Conservation (phyloP, 2,329 filamentous ascomycete species). For the Epichloe glyceriae region DNA sequence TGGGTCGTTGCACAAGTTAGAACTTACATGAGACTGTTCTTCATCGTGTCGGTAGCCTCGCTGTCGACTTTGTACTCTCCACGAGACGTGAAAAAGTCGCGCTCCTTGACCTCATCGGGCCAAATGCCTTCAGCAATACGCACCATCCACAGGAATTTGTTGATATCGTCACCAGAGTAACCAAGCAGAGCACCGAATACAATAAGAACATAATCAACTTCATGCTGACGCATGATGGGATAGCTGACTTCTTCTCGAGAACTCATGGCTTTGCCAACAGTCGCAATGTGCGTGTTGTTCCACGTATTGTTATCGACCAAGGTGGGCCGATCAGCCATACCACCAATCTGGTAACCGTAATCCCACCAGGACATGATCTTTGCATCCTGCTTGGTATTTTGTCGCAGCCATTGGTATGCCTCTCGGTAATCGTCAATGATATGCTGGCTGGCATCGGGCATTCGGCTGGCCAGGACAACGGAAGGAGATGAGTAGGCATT, state of each 20-base stretch:
- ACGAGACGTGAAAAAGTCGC: conserved; percentile 84
- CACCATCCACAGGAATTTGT: conserved; percentile 99
- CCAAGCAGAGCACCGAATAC: conserved; percentile 93
- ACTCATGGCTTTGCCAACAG: conserved; percentile 97
- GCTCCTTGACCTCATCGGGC: conserved; percentile 98
- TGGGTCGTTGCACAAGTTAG: background rate
- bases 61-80: conserved; percentile 93
- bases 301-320: conserved; percentile 99
- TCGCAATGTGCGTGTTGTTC: conserved; percentile 99
- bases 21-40: conserved; percentile 94
- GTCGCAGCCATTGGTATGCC: conserved; percentile 97
- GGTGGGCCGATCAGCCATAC: conserved; percentile 95
- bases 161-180: conserved; percentile 97
- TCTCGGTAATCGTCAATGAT: conserved; percentile 99
- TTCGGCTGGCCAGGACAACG: conserved; percentile 80
- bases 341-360: conserved; percentile 98
- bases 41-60: conserved; percentile 92
- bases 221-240: conserved; percentile 94
- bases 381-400: conserved; percentile 88
- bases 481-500: conserved; percentile 98
- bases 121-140: conserved; percentile 98
- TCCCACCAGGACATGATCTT: conserved; percentile 99
- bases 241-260: conserved; percentile 96
- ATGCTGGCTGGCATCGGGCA: conserved; percentile 91
- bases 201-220: conserved; percentile 96